A percentile compares a stretch with the other conserved stretches of the same genome.
These are phyloP conservation scores for Quercus aquifolioides DNA, from an alignment of 306 rosid species.

Conservation along the genomic window DNA sequence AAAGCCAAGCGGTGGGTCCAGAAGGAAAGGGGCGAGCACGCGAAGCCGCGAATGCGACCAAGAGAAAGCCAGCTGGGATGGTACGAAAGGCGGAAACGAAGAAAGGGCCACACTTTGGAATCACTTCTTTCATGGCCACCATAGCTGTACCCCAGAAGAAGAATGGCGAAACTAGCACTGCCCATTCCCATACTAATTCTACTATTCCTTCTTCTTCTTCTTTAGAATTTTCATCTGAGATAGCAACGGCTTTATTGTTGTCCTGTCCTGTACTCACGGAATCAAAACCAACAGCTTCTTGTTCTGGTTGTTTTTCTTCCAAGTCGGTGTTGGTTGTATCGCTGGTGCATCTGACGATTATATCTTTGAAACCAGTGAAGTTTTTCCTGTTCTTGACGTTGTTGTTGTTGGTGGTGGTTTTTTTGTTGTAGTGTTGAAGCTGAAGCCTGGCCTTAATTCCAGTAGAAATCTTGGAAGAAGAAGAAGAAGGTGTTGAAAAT, in stretches of 20 bases:
- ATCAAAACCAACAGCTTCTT: slow-evolving; percentile 22
- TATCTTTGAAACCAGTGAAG: background rate
- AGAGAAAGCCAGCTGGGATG: slow-evolving; percentile 85
- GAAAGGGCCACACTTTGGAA: slow-evolving; percentile 78
- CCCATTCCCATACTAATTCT: slow-evolving; percentile 52
- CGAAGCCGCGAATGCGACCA: slow-evolving; percentile 68
- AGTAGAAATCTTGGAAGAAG: background rate
- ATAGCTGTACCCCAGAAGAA: slow-evolving; percentile 98
- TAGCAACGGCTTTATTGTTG: background rate
- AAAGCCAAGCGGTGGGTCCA: slow-evolving; percentile 78
- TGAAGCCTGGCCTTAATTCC: slow-evolving; percentile 23
- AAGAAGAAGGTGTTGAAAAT: slow-evolving; percentile 3
- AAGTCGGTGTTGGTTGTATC: slow-evolving; percentile 22
- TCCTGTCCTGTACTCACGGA: slow-evolving; percentile 71
- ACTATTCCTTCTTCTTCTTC: background rate
- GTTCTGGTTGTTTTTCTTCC: background rate
- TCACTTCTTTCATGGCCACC: slow-evolving; percentile 96
- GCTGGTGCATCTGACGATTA: slow-evolving; percentile 20
- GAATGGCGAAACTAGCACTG: slow-evolving; percentile 82
- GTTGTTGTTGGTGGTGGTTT: background rate
- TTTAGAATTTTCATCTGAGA: background rate
- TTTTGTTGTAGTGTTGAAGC: background rate
- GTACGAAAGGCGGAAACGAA: slow-evolving; percentile 83
- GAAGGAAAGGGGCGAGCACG: slow-evolving; percentile 72
- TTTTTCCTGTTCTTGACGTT: background rate